Percentiles rank a stretch among this genome's conserved stretches.
Evolutionary conservation across 305 asterid species (phyloP).

Genomic region (Fraxinus paxiana): DNA sequence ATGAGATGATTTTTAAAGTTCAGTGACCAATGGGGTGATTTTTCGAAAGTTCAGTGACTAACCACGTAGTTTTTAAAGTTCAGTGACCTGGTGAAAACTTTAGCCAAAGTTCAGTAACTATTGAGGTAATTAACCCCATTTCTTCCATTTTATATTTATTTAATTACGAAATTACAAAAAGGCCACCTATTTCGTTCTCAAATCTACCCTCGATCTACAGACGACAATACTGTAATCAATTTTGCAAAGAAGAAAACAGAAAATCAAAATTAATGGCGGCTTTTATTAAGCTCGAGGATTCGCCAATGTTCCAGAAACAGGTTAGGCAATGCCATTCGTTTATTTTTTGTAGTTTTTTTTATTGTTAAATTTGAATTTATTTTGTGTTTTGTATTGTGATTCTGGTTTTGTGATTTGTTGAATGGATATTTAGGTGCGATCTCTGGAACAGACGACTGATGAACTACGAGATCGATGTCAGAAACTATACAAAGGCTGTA

Average conservation of each 20-base stretch:
- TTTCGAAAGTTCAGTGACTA: too few species aligned
- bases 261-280: constrained; percentile 50
- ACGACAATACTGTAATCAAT: not conserved
- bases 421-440: constrained; percentile 55
- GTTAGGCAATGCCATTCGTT: constrained; percentile 21
- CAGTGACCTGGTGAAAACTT: too few species aligned
- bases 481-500: constrained; percentile 75
- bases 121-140: too few species aligned
- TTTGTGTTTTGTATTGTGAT: not conserved
- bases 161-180: not conserved
- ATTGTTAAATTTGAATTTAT: not conserved
- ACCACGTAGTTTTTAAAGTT: too few species aligned
- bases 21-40: too few species aligned
- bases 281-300: constrained; percentile 83
- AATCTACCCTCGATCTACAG: not conserved
- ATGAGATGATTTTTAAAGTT: too few species aligned
- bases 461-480: constrained; percentile 93
- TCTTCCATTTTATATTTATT: not conserved
- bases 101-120: too few species aligned
- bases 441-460: constrained; percentile 73
- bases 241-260: not conserved
- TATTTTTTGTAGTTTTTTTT: not conserved
- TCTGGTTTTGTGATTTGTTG: constrained; percentile 16
- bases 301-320: constrained; percentile 96
- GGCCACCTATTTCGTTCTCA: not conserved